A percentile compares a stretch with the other conserved stretches of the same genome.
These are phyloP conservation scores for Stenocarpella maydis DNA, from an alignment of 2,329 filamentous ascomycete genomes.

Conservation along the genomic window DNA sequence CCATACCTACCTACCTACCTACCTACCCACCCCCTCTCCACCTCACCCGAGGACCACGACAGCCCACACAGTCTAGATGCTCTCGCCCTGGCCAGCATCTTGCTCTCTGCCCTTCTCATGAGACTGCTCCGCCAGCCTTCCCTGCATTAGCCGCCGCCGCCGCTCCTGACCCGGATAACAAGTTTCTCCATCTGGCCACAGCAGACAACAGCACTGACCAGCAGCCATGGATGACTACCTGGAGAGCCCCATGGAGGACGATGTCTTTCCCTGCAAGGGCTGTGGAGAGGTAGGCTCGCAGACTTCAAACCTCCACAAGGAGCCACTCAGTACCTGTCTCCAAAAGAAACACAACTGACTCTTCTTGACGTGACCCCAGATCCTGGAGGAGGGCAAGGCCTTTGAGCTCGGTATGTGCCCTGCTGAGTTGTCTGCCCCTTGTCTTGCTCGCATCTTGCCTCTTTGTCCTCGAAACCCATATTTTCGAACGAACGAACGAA, in stretches of 20 bases:
- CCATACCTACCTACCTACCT: slow-evolving; percentile 1
- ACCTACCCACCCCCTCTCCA: too few species aligned
- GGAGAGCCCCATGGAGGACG: slow-evolving; percentile 78
- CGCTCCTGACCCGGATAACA: slow-evolving; percentile 15
- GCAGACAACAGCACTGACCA: slow-evolving; percentile 45
- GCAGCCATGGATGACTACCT: slow-evolving; percentile 68
- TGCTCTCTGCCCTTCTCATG: slow-evolving; percentile 27
- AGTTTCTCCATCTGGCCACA: not conserved
- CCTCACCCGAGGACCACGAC: not conserved
- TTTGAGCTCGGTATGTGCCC: slow-evolving; percentile 85
- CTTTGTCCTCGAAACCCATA: not conserved
- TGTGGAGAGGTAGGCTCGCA: slow-evolving; percentile 79
- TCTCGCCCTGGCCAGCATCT: slow-evolving; percentile 14
- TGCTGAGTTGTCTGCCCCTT: slow-evolving; percentile 7
- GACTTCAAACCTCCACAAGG: not conserved
- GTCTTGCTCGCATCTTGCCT: not conserved
- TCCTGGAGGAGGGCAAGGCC: slow-evolving; percentile 97
- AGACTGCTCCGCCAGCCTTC: slow-evolving; percentile 19
- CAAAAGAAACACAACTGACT: slow-evolving; percentile 30
- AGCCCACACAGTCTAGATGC: slow-evolving; percentile 10
- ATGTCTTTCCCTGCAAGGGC: slow-evolving; percentile 89
- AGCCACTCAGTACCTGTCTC: slow-evolving; percentile 42
- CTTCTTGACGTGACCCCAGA: slow-evolving; percentile 60
- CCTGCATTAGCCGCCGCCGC: slow-evolving; percentile 11
- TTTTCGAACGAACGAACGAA: not conserved